Base-by-base conservation (phyloP, 192 early-diverging fungal genomes). In the Entomortierella chlamydospora region DNA sequence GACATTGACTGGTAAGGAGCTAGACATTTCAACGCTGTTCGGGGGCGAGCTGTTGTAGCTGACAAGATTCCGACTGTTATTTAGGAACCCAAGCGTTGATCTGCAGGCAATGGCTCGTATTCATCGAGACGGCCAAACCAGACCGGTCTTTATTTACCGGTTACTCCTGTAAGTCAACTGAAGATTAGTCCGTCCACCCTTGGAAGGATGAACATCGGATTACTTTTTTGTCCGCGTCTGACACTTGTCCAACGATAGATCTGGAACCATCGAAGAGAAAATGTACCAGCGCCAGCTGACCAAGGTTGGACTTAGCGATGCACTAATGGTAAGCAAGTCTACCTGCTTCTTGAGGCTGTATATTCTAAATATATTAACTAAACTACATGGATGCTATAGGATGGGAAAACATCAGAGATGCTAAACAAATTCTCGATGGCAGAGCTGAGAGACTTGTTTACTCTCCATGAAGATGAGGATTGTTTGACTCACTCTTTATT, bases 31-130 rank as follows among this genome's bases (percentile, higher is more conserved):
- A 22, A 10, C 5, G 37, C 22, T 10, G 1, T 31, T 55, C 12
- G 15, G n/a, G 23, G 18, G 11, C 30, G 6, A 17, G n/a, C n/a
- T n/a, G n/a, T n/a, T n/a, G n/a, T n/a, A n/a, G n/a, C n/a, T n/a
- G n/a, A n/a, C n/a, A n/a, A 7, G n/a, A 10, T 37, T 31, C 13
- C 29, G 1, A 9, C 17, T 8, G 9, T 20, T 2, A 23, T n/a
- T 7, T 37, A 83, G 68, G 62, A 64, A 82, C n/a, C 60, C 72
- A 31, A 83, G 72, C 30, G 65, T 74, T 15, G 86, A 86, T 45
- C 57, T 67, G 41, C 86, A 87, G 39, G 90, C 89, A 0, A 91
- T 91, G 91, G 91, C 91, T 17, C 79, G 91, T 25, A 87, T 93
- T 17, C 74, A 86, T 45, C 66, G 83, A 7, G 82, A 86, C n/a